Evolutionary conservation across 2,329 filamentous ascomycete genomes (phyloP), one percentile per base, ranked within the genome.

Genomic region (Alternaria incomplexa): DNA sequence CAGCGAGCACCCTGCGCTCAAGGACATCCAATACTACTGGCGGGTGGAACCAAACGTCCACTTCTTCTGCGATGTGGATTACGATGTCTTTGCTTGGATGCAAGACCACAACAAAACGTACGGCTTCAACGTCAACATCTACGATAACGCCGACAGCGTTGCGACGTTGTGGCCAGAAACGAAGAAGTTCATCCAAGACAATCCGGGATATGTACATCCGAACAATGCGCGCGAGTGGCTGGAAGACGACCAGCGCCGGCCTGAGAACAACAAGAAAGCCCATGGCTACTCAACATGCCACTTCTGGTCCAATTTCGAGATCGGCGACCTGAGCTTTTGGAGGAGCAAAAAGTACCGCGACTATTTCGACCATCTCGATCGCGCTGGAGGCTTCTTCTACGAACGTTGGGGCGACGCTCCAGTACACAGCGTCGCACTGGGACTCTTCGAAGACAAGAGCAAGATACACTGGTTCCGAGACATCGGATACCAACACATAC

Each of bases 221-320:
- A 93, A 96, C 80, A 97, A 93, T 77, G 94, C 96, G 61, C 88
- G 95, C 82, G 85, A 87, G 32, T 99, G 95, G 95, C 81, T 99
- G 65, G 92, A 90, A 2, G 96, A 99, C 79, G 88, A 87, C 65
- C 81, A 85, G 59, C 87, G 90, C 51, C 88, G 96, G 52, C 94
- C 95, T 1, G 88, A 93, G 13, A 91, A 97, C 80, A 93, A 93
- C 76, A 79, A 85, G 57, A 88, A 90, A 66, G 95, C 95, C 7
- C 91, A 97, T 73, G 96, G 96, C 32, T 99, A 97, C 84, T 97
- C 93, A 32, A 98, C 96, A 3, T 99, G 96, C 80, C 96, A 99
- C 81, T 99, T 99, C 85, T 99, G 96, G 96, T 96, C 91, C 74
- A 99, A 99, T 81, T 99, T 99, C 73, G 96, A 99, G 81, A 95